Evolutionary conservation across 164 flowering plant species (phyloP).

Genomic region (Cinnamomum micranthum): DNA sequence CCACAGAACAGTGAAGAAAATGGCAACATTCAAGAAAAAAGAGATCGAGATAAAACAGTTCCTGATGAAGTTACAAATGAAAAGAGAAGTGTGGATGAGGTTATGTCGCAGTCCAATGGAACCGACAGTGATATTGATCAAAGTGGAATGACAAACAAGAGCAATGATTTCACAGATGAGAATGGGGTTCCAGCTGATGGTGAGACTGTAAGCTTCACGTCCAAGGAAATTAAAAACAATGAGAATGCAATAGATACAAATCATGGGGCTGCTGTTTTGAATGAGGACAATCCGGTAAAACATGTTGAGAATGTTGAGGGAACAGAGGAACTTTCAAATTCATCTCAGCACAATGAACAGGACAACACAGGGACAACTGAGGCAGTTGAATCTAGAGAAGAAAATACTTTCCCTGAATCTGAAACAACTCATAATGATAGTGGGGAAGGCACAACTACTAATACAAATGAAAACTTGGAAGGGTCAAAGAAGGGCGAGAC

Average conservation of each 20-base stretch:
- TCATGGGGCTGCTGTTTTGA: neutral
- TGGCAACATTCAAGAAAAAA: neutral
- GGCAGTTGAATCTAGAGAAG: neutral
- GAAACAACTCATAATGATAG: neutral
- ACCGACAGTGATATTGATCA: neutral
- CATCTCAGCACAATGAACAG: neutral
- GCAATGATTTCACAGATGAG: constrained; percentile 3
- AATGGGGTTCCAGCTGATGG: constrained; percentile 6
- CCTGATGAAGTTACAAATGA: neutral
- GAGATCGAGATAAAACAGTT: constrained; percentile 1
- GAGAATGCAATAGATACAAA: neutral
- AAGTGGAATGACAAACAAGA: neutral
- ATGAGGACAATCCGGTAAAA: neutral
- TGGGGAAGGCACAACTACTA: neutral
- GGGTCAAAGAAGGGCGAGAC: neutral
- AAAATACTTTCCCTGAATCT: neutral
- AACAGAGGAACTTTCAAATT: neutral
- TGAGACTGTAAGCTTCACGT: neutral
- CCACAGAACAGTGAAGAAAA: neutral
- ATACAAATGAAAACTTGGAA: neutral
- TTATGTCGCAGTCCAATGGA: constrained; percentile 1
- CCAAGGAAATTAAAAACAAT: neutral
- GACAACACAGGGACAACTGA: neutral
- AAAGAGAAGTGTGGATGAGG: neutral
- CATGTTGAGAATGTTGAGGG: neutral